Percentiles rank a stretch among this genome's conserved stretches.
Conservation (phyloP, 805 yeast genomes). For the Ogataea wickerhamii region DNA sequence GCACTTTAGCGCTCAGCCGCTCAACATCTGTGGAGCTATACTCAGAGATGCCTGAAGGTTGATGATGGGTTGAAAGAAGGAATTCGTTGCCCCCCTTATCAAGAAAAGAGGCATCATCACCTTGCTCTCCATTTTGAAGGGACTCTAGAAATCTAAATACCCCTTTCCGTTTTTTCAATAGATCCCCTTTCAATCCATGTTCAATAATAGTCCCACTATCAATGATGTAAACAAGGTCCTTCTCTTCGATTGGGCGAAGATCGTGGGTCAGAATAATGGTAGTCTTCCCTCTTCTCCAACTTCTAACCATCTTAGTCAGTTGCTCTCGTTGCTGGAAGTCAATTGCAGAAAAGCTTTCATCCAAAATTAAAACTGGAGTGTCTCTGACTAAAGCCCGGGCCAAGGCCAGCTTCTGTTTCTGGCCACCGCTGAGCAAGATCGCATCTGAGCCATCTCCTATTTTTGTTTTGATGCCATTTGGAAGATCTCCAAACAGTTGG, state of each 20-base stretch:
- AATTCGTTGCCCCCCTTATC: background rate
- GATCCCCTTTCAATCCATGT: constrained; percentile 36
- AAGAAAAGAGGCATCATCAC: background rate
- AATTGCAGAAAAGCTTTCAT: constrained; percentile 83
- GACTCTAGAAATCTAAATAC: constrained; percentile 5
- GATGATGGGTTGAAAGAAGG: background rate
- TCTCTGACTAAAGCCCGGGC: constrained; percentile 79
- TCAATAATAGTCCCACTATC: constrained; percentile 55
- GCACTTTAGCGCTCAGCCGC: constrained; percentile 10
- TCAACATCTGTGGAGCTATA: constrained; percentile 7
- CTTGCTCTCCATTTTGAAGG: constrained; percentile 14
- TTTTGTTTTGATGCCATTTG: constrained; percentile 52
- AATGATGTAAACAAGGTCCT: constrained; percentile 59
- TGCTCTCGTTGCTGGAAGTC: constrained; percentile 49
- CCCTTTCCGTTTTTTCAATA: constrained; percentile 21
- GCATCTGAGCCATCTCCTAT: constrained; percentile 41
- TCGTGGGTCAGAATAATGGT: constrained; percentile 86
- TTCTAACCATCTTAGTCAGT: constrained; percentile 48
- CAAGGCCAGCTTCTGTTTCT: constrained; percentile 74
- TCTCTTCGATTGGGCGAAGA: constrained; percentile 46
- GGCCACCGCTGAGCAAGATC: constrained; percentile 79
- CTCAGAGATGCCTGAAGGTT: background rate
- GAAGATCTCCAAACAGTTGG: constrained; percentile 45
- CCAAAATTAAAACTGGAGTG: constrained; percentile 73
- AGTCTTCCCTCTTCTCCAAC: constrained; percentile 64